Base-by-base conservation (phyloP, 805 yeast species). In the Metschnikowia shivogae region DNA sequence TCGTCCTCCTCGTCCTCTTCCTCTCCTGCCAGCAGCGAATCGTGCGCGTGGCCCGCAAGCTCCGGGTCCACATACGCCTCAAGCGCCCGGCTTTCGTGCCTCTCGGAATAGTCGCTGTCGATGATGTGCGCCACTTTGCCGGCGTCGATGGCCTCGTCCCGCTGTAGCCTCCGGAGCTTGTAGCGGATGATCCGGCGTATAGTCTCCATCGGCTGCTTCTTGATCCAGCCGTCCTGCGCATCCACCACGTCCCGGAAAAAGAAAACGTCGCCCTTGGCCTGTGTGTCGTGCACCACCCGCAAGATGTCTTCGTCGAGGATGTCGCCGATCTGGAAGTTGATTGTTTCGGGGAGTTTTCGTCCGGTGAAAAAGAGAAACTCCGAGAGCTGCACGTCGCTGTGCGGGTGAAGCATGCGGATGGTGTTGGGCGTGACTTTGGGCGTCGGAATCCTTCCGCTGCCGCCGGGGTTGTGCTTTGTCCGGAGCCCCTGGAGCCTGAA, bases 191-290 rank as follows among this genome's bases (percentile, higher is more conserved):
- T 74, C 40, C 81, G 71, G 54, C 97, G 74, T 3, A 89, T 66
- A 26, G 81, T 80, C 24, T 77, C 74, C 57, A 89, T 71, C 3
- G 82, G 79, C 35, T 79, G 72, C 49, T 74, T 77, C 43, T 74
- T 74, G 48, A 79, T 76, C 98, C 98, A 92, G 1, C 98, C 98
- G 44, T 83, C 85, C 39, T 77, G 76, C 46, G 76, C 78, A 47
- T 80, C 82, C 19, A 57, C 57, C 22, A 45, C 27, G 1, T 53
- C 57, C 1, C 65, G 43, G 46, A 59, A 57, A 34, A 80, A 75
- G 9, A 62, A 62, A 0, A 66, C 65, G 2, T 56, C 59, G 32
- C 58, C 52, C 64, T 13, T 73, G 63, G 9, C 59, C 50, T 52
- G 56, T 13, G 63, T 58, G 9, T 54, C 54, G 7, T 63, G 60